Conservation (phyloP, 345 rosid genomes). For the Arabidopsis thaliana region DNA sequence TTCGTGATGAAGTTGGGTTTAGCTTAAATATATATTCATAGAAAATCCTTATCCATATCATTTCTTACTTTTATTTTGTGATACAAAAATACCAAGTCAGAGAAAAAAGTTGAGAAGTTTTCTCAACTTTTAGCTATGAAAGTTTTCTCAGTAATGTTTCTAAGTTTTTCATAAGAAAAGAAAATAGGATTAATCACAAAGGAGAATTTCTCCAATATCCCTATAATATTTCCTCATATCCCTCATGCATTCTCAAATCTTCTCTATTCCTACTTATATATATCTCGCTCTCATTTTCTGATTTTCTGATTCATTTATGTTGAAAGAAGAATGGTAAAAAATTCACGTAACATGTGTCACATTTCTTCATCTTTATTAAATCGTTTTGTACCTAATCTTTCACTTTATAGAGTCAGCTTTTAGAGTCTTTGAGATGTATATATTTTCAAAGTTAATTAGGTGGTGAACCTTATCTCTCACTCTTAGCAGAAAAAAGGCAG, state of each 20-base stretch:
- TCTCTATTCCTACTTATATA: not conserved
- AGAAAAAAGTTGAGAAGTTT: slow-evolving; percentile 17
- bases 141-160: not conserved
- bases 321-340: not conserved
- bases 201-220: not conserved
- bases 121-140: slow-evolving; percentile 12
- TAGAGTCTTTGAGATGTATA: not conserved
- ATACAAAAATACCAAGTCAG: slow-evolving; percentile 21
- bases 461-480: no score
- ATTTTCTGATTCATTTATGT: not conserved
- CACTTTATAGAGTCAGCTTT: not conserved
- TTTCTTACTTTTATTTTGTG: not conserved
- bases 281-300: not conserved
- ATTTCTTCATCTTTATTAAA: not conserved
- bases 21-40: not conserved
- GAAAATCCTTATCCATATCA: not conserved
- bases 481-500: no score
- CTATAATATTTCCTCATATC: not conserved
- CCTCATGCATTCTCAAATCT: not conserved
- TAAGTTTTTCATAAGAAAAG: not conserved
- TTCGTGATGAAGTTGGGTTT: not conserved
- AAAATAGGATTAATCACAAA: not conserved
- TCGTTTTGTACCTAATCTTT: not conserved
- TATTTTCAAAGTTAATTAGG: not conserved
- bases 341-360: not conserved